Percentiles rank a stretch among this genome's conserved stretches.
These are phyloP conservation scores for Phytopythium helicoides DNA, from an alignment of 352 stramenopile genomes.

Conservation along the genomic window DNA sequence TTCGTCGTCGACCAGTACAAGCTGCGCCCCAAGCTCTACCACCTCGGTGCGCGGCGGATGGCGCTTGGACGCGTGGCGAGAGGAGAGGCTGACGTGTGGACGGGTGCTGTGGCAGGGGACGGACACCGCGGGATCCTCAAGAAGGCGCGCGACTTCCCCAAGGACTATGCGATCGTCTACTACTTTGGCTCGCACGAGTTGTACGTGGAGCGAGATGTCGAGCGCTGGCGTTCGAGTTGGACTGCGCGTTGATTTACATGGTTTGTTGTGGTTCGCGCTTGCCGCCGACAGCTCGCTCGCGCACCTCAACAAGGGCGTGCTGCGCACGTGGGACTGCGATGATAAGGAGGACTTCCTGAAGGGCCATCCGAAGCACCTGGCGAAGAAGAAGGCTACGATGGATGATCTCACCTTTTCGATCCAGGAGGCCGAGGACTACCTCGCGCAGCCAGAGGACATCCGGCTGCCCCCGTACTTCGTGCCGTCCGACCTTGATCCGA, in stretches of 20 bases:
- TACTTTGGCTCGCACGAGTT: slow-evolving; percentile 85
- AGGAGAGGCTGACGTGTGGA: too few species aligned
- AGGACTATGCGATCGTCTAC: slow-evolving; percentile 77
- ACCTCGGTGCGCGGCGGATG: slow-evolving; percentile 53
- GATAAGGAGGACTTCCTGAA: slow-evolving; percentile 72
- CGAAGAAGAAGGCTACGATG: slow-evolving; percentile 59
- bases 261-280: too few species aligned
- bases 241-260: too few species aligned
- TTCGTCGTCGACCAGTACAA: slow-evolving; percentile 82
- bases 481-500: slow-evolving; percentile 77
- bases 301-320: slow-evolving; percentile 59
- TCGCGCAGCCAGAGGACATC: slow-evolving; percentile 73
- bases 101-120: slow-evolving; percentile 39
- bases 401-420: slow-evolving; percentile 53
- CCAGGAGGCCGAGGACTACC: slow-evolving; percentile 74
- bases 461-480: slow-evolving; percentile 75
- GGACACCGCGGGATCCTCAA: slow-evolving; percentile 67
- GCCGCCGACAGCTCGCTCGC: slow-evolving; percentile 45
- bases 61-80: too few species aligned
- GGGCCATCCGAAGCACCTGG: slow-evolving; percentile 58
- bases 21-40: slow-evolving; percentile 61
- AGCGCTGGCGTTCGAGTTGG: too few species aligned
- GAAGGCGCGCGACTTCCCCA: slow-evolving; percentile 70
- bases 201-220: slow-evolving; percentile 38
- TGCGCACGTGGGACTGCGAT: slow-evolving; percentile 69